Percentiles rank a stretch among this genome's conserved stretches.
These are phyloP conservation scores for Apiotrichum porosum DNA, from an alignment of 1,284 basidiomycete genomes.

Conservation along the genomic window DNA sequence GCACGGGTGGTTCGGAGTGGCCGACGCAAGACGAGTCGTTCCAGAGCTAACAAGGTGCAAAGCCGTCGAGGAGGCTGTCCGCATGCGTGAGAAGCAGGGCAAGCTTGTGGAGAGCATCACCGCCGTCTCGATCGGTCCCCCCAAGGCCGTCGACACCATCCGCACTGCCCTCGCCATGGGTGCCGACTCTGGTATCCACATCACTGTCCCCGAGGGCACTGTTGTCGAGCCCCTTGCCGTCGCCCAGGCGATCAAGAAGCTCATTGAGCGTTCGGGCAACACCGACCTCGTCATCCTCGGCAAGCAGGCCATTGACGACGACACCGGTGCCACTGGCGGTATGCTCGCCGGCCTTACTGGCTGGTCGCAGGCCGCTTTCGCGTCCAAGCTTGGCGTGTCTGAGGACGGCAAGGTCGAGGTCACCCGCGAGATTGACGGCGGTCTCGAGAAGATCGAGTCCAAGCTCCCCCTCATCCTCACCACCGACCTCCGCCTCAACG, in stretches of 20 bases:
- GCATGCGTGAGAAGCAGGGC: conserved; percentile 72
- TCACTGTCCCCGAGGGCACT: conserved; percentile 80
- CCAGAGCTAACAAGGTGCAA: too few relatives aligned
- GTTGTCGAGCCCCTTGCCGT: conserved; percentile 54
- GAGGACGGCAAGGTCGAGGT: conserved; percentile 66
- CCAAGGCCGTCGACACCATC: conserved; percentile 84
- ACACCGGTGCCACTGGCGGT: conserved; percentile 93
- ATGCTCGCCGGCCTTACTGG: conserved; percentile 91
- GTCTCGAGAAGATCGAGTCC: conserved; percentile 76
- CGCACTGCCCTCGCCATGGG: conserved; percentile 98
- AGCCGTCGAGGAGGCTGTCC: conserved; percentile 98
- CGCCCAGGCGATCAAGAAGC: conserved; percentile 66
- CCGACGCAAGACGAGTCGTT: too few relatives aligned
- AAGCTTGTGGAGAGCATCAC: conserved; percentile 77
- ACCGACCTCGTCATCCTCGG: conserved; percentile 87
- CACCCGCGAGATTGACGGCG: conserved; percentile 91
- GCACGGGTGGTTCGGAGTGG: too few relatives aligned
- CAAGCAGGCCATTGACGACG: conserved; percentile 99
- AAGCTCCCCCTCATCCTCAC: conserved; percentile 82
- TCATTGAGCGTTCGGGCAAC: conserved; percentile 61
- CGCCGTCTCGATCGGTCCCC: conserved; percentile 84
- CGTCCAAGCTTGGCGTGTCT: conserved; percentile 80
- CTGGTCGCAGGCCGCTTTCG: conserved; percentile 94
- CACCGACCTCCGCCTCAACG: conserved; percentile 69
- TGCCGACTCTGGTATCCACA: conserved; percentile 87